Evolutionary conservation across 2,329 filamentous ascomycete genomes (phyloP).

Genomic region (Neofusicoccum ribis): DNA sequence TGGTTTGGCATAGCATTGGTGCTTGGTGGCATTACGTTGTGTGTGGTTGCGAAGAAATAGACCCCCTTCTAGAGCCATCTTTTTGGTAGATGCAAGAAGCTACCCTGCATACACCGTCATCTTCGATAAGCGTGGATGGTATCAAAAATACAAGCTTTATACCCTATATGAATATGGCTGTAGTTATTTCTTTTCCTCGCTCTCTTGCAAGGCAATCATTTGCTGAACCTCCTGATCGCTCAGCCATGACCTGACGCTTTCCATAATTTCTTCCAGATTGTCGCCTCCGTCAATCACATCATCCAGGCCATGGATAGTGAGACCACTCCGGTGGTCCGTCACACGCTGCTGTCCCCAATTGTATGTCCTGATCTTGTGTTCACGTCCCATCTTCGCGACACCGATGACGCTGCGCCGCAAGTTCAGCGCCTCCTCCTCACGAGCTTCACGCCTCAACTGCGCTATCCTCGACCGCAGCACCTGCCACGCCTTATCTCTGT

Average conservation of each 20-base stretch:
- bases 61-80: background rate
- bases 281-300: conserved; percentile 76
- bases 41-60: conserved; percentile 62
- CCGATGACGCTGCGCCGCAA: conserved; percentile 78
- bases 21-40: conserved; percentile 76
- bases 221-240: conserved; percentile 71
- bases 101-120: too few species aligned
- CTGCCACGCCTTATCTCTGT: conserved; percentile 84
- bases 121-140: background rate
- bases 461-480: conserved; percentile 80
- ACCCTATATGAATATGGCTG: background rate
- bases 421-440: conserved; percentile 75
- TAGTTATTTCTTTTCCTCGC: conserved; percentile 14
- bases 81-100: too few species aligned
- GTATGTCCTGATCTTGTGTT: conserved; percentile 93
- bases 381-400: conserved; percentile 77
- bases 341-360: conserved; percentile 79
- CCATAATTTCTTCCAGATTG: conserved; percentile 72
- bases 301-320: conserved; percentile 77
- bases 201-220: conserved; percentile 53
- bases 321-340: conserved; percentile 81
- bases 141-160: background rate
- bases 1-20: conserved; percentile 81
- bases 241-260: conserved; percentile 75
- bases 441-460: conserved; percentile 73